A percentile compares a stretch with the other conserved stretches of the same genome.
These are phyloP conservation scores for Boletales sp. DNA, from an alignment of 768 basidiomycete genomes.

Conservation along the genomic window DNA sequence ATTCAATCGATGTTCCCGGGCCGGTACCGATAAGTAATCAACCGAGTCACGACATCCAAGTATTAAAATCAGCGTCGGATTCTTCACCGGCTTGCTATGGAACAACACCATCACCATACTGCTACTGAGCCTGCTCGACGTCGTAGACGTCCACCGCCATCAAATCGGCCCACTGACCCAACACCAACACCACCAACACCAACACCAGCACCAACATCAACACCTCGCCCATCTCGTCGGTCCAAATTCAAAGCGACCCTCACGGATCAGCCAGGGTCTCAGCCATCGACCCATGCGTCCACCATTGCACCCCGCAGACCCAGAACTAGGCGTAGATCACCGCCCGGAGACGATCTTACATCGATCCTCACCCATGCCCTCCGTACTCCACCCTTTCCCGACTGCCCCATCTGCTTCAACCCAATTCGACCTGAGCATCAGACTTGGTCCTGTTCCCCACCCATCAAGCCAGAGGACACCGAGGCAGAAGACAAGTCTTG, in stretches of 20 bases:
- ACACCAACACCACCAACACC: not conserved
- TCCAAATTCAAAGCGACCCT: constrained; percentile 36
- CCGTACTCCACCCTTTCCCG: constrained; percentile 66
- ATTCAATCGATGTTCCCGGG: too few species aligned
- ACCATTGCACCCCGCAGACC: constrained; percentile 4
- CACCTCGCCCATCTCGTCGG: constrained; percentile 27
- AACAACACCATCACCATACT: not conserved
- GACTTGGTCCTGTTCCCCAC: constrained; percentile 85
- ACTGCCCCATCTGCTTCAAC: constrained; percentile 84
- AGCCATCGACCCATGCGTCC: not conserved
- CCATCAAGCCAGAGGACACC: constrained; percentile 7
- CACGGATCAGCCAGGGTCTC: constrained; percentile 18
- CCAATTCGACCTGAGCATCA: constrained; percentile 73
- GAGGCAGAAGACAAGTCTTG: constrained; percentile 34
- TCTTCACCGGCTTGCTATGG: not conserved
- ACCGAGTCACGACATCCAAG: too few species aligned
- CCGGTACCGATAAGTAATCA: too few species aligned
- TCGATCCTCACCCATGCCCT: constrained; percentile 66
- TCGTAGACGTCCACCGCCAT: too few species aligned
- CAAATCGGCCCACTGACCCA: too few species aligned
- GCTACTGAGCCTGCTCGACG: too few species aligned
- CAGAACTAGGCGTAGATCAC: constrained; percentile 5
- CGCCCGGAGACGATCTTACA: constrained; percentile 59
- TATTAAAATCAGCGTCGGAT: not conserved
- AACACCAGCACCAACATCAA: not conserved